Evolutionary conservation across 805 yeast species (phyloP).

Genomic region (Candida sithepensis): DNA sequence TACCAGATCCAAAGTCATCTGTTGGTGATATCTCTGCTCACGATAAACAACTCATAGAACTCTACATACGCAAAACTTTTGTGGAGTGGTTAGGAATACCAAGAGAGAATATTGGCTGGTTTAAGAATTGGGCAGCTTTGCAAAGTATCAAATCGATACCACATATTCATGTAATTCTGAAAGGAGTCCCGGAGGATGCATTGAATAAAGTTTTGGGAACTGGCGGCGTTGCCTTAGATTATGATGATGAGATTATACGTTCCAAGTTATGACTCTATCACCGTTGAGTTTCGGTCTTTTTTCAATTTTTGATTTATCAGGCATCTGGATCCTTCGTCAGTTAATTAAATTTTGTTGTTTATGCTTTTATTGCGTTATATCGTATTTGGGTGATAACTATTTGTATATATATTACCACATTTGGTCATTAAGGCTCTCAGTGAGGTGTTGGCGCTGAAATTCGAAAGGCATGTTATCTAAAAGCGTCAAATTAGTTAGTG

Average conservation of each 20-base stretch:
- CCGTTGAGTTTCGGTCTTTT: no score
- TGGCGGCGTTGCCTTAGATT: conserved; percentile 17
- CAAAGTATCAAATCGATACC: conserved; percentile 67
- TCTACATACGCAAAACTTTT: conserved; percentile 46
- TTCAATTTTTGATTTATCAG: background rate
- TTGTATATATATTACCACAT: no score
- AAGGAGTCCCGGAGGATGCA: conserved; percentile 31
- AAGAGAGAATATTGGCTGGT: conserved; percentile 52
- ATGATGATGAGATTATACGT: background rate
- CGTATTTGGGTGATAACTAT: no score
- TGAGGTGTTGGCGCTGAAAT: no score
- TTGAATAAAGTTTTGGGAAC: conserved; percentile 18
- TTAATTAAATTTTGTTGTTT: no score
- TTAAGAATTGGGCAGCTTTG: conserved; percentile 63
- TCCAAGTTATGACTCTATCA: background rate
- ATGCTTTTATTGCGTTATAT: no score
- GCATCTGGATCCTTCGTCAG: no score
- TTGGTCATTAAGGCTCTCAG: no score
- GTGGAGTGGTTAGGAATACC: conserved; percentile 38
- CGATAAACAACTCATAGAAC: conserved; percentile 40
- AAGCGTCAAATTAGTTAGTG: no score
- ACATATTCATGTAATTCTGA: conserved; percentile 65
- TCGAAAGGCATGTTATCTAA: no score
- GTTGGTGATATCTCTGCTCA: conserved; percentile 46
- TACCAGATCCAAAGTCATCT: conserved; percentile 44